These are phyloP conservation scores for Tanacetum coccineum DNA, from an alignment of 129 eudicot species.

Conservation along the genomic window DNA sequence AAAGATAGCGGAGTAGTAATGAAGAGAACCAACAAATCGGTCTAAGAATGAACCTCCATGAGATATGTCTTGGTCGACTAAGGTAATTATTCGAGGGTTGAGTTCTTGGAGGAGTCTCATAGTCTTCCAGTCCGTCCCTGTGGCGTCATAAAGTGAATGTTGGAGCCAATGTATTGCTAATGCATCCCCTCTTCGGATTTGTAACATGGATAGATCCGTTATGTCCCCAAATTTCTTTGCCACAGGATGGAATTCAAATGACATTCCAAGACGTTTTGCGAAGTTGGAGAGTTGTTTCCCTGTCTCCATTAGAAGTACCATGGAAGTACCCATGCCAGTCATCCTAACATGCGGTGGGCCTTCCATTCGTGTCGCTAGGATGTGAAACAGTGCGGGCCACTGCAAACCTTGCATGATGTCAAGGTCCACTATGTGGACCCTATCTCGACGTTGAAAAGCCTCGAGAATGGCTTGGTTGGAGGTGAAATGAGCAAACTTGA, in stretches of 20 bases:
- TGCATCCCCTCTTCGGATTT: conserved; percentile 54
- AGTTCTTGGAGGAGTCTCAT: conserved; percentile 62
- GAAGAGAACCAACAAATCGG: conserved; percentile 74
- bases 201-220: conserved; percentile 33
- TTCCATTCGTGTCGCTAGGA: conserved; percentile 67
- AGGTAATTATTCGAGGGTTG: conserved; percentile 57
- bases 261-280: conserved; percentile 73
- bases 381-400: conserved; percentile 86
- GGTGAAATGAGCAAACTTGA: conserved; percentile 80
- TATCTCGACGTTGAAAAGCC: conserved; percentile 52
- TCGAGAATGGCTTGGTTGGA: conserved; percentile 85
- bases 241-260: conserved; percentile 64
- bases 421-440: conserved; percentile 76
- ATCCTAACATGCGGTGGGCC: conserved; percentile 76
- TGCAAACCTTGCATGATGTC: conserved; percentile 94
- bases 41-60: conserved; percentile 81
- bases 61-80: conserved; percentile 73
- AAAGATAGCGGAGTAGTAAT: conserved; percentile 71
- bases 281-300: conserved; percentile 74
- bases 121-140: conserved; percentile 77
- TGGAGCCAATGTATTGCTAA: conserved; percentile 78
- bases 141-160: conserved; percentile 76
- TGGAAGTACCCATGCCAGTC: conserved; percentile 72
- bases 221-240: conserved; percentile 52
- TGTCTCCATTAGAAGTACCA: conserved; percentile 52